Conservation (phyloP, 768 basidiomycete genomes). For the Cystofilobasidium ferigula region DNA sequence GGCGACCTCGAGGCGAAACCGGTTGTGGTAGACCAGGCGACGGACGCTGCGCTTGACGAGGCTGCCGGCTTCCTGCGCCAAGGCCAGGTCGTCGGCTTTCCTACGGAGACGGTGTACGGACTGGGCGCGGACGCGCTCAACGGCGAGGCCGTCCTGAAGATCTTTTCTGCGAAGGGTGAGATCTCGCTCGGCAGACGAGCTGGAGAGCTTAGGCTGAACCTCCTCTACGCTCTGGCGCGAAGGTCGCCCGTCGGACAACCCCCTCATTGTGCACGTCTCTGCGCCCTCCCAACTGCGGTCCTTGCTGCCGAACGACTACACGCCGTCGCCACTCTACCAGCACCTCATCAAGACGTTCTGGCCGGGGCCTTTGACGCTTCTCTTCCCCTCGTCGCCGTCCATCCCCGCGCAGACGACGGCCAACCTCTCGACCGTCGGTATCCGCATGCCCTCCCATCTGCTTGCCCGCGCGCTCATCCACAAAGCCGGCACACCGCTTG, state of each 20-base stretch:
- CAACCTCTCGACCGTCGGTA: constrained; percentile 65
- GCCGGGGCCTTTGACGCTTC: constrained; percentile 85
- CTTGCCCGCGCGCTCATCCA: constrained; percentile 83
- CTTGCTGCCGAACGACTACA: constrained; percentile 53
- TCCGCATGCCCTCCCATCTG: constrained; percentile 89
- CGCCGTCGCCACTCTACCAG: constrained; percentile 55
- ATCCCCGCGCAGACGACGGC: constrained; percentile 73
- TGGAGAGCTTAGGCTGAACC: not conserved
- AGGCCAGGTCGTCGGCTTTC: constrained; percentile 60
- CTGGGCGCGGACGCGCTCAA: constrained; percentile 74
- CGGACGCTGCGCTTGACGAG: constrained; percentile 41
- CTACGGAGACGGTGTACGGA: constrained; percentile 97
- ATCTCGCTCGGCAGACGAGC: not conserved
- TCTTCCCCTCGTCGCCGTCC: constrained; percentile 63
- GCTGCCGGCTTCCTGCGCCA: constrained; percentile 42
- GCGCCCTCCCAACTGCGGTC: constrained; percentile 54
- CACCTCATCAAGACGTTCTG: constrained; percentile 73
- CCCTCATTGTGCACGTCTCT: constrained; percentile 91
- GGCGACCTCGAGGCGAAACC: constrained; percentile 10
- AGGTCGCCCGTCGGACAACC: constrained; percentile 83
- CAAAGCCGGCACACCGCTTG: constrained; percentile 59
- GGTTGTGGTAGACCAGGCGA: constrained; percentile 18
- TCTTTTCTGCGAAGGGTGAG: constrained; percentile 67
- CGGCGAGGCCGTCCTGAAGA: constrained; percentile 53
- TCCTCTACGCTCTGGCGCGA: not conserved